Evolutionary conservation across 495 filamentous ascomycete species (phyloP).

Genomic region (Neurospora intermedia): DNA sequence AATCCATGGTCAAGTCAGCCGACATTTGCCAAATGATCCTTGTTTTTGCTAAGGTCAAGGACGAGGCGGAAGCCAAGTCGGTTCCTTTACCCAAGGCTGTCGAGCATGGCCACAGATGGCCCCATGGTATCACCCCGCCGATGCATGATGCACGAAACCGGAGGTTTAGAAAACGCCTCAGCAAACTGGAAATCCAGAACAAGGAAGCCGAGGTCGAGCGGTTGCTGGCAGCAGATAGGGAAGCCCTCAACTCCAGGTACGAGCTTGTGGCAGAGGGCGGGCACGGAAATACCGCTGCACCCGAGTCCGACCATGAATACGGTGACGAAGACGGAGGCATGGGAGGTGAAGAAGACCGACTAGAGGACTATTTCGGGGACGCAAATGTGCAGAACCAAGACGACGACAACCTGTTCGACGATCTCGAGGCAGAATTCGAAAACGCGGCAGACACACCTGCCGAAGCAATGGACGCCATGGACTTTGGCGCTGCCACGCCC

Average conservation of each 20-base stretch:
- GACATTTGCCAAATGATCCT: constrained; percentile 95
- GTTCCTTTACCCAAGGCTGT: constrained; percentile 55
- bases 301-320: constrained; percentile 37
- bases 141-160: constrained; percentile 78
- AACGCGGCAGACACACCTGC: constrained; percentile 19
- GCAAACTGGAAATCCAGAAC: constrained; percentile 75
- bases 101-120: constrained; percentile 59
- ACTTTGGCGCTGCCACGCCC: constrained; percentile 16
- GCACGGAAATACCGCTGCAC: constrained; percentile 27
- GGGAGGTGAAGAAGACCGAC: constrained; percentile 31
- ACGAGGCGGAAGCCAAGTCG: constrained; percentile 63
- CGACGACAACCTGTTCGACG: constrained; percentile 28
- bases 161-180: constrained; percentile 74
- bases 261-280: constrained; percentile 53
- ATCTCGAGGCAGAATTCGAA: constrained; percentile 30
- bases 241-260: constrained; percentile 42
- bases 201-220: constrained; percentile 75
- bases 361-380: constrained; percentile 8
- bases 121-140: constrained; percentile 86
- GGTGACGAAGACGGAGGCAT: constrained; percentile 51
- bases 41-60: constrained; percentile 58
- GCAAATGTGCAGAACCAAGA: background rate
- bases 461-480: constrained; percentile 12
- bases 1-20: constrained; percentile 81
- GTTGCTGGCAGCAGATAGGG: constrained; percentile 58